phyloP scores from a whole-genome alignment of 2,329 filamentous ascomycete species.

The Colletotrichum sp. region DNA sequence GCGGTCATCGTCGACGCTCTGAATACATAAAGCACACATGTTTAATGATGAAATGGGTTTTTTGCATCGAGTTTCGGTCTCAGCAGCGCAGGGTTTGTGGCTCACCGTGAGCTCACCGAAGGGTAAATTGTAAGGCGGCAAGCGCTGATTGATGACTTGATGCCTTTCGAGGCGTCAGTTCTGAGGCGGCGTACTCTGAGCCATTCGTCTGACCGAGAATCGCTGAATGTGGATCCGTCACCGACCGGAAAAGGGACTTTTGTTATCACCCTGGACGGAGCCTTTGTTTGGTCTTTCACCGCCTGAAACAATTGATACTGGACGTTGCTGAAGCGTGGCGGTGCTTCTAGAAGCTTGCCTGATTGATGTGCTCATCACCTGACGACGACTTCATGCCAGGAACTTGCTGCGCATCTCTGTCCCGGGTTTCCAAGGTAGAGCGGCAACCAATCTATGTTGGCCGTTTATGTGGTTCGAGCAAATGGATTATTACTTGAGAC shows the following conservation, averaged over 20 bases:
- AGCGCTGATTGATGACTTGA: not conserved
- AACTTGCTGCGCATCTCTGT: too few species aligned
- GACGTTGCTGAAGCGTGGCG: too few species aligned
- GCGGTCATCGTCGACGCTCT: not conserved
- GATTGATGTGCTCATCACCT: not conserved
- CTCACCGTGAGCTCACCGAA: not conserved
- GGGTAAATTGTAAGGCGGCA: not conserved
- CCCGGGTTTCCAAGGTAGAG: too few species aligned
- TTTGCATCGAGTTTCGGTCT: not conserved
- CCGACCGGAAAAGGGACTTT: not conserved
- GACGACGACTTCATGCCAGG: not conserved
- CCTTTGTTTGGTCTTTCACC: too few species aligned
- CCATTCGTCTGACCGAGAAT: not conserved
- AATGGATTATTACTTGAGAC: not conserved
- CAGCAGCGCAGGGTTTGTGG: not conserved
- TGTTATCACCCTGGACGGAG: not conserved
- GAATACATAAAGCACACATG: not conserved
- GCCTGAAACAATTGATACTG: too few species aligned
- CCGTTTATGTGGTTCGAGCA: too few species aligned
- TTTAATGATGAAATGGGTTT: not conserved
- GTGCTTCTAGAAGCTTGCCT: not conserved
- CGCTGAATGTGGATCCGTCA: not conserved
- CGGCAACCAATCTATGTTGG: too few species aligned
- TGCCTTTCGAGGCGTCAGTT: not conserved
- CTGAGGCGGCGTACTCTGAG: not conserved